A percentile compares a stretch with the other conserved stretches of the same genome.
These are phyloP conservation scores for Talaromyces sp. DNA, from an alignment of 2,329 filamentous ascomycete species.

Conservation along the genomic window DNA sequence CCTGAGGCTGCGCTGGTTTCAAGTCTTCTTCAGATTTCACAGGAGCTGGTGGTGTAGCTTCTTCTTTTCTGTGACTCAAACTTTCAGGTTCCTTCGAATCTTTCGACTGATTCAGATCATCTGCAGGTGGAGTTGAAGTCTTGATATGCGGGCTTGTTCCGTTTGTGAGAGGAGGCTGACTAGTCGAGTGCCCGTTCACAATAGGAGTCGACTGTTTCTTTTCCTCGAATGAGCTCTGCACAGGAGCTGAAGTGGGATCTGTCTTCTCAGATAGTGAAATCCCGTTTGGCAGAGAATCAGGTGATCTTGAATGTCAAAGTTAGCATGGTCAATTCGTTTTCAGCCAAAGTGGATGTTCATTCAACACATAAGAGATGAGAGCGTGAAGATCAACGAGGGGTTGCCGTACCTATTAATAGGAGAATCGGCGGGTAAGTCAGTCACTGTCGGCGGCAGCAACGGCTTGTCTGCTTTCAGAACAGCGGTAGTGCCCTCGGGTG, in stretches of 20 bases:
- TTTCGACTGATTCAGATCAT: constrained; percentile 24
- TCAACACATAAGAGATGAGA: not conserved
- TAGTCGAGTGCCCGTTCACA: constrained; percentile 31
- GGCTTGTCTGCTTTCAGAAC: constrained; percentile 41
- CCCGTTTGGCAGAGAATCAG: constrained; percentile 24
- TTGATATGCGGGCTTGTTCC: constrained; percentile 21
- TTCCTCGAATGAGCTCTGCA: constrained; percentile 6
- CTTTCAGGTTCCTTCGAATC: not conserved
- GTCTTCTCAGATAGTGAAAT: constrained; percentile 24
- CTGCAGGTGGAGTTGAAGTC: constrained; percentile 30
- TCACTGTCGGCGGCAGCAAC: constrained; percentile 37
- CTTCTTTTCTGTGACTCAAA: not conserved
- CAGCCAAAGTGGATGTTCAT: not conserved
- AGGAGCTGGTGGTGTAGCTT: not conserved
- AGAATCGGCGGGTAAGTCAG: constrained; percentile 30
- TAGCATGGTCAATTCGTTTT: not conserved
- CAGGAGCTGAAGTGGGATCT: constrained; percentile 12
- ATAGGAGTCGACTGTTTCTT: constrained; percentile 16
- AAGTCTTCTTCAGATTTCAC: constrained; percentile 5
- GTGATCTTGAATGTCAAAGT: constrained; percentile 20
- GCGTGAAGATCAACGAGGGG: not conserved
- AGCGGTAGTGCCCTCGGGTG: constrained; percentile 36
- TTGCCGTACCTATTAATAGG: constrained; percentile 30
- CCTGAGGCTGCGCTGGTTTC: not conserved
- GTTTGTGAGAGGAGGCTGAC: constrained; percentile 27